These are phyloP conservation scores for Lentinula detonsa DNA, from an alignment of 768 basidiomycete genomes.

Conservation along the genomic window DNA sequence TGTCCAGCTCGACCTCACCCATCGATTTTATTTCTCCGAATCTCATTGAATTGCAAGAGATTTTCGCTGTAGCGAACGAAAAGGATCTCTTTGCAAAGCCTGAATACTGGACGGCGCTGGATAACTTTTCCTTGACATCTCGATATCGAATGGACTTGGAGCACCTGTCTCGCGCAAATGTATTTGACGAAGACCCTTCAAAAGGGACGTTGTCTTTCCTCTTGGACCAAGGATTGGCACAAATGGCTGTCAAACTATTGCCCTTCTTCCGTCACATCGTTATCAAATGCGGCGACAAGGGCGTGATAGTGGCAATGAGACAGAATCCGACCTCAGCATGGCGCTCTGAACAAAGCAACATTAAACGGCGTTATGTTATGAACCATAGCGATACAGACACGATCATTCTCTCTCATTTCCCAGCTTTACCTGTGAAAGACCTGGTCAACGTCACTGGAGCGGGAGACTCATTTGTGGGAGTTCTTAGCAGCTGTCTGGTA, in stretches of 20 bases:
- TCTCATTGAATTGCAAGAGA: slow-evolving; percentile 61
- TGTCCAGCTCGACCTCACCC: slow-evolving; percentile 30
- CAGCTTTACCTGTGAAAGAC: slow-evolving; percentile 38
- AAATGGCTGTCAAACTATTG: slow-evolving; percentile 76
- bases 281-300: slow-evolving; percentile 76
- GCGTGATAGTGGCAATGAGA: slow-evolving; percentile 60
- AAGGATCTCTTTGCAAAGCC: slow-evolving; percentile 46
- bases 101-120: slow-evolving; percentile 61
- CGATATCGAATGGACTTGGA: slow-evolving; percentile 64
- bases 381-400: slow-evolving; percentile 41
- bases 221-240: slow-evolving; percentile 62
- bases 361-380: slow-evolving; percentile 42
- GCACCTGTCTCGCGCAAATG: slow-evolving; percentile 43
- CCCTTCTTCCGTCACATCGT: slow-evolving; percentile 82
- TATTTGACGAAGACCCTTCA: slow-evolving; percentile 29
- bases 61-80: slow-evolving; percentile 45
- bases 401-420: slow-evolving; percentile 69
- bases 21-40: slow-evolving; percentile 84
- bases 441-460: slow-evolving; percentile 83
- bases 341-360: slow-evolving; percentile 42
- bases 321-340: slow-evolving; percentile 38
- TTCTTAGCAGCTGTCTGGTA: slow-evolving; percentile 64
- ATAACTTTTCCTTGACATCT: slow-evolving; percentile 59
- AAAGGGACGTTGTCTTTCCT: slow-evolving; percentile 56
- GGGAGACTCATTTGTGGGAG: slow-evolving; percentile 87